These are phyloP conservation scores for Clohesyomyces aquaticus DNA, from an alignment of 495 filamentous ascomycete species.

Conservation along the genomic window DNA sequence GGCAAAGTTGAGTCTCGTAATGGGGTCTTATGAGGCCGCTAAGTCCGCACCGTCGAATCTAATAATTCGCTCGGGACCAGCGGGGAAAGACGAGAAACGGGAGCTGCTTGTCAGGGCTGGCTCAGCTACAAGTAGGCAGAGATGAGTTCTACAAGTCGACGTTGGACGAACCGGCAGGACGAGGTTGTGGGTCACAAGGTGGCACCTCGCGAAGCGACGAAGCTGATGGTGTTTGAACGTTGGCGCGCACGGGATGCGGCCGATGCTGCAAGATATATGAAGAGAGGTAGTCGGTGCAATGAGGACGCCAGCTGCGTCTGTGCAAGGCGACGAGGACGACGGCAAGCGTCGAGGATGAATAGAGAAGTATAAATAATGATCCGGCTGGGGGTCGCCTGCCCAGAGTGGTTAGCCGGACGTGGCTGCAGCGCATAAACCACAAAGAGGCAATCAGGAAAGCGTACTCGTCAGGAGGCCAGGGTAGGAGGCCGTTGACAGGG, in stretches of 20 bases:
- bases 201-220: conserved; percentile 1
- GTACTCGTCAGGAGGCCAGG: neutral
- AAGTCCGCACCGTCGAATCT: conserved; percentile 29
- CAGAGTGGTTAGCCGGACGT: neutral
- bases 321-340: neutral
- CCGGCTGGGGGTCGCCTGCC: neutral
- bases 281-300: neutral
- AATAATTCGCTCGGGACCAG: conserved; percentile 40
- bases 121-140: conserved; percentile 6
- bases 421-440: neutral
- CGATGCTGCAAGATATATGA: neutral
- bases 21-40: neutral
- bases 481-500: neutral
- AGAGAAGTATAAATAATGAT: neutral
- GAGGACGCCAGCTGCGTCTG: neutral
- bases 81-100: conserved; percentile 9
- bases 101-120: neutral
- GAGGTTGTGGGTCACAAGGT: conserved; percentile 20
- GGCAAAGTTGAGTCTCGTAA: conserved; percentile 1
- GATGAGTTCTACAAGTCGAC: conserved; percentile 14
- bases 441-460: neutral
- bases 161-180: conserved; percentile 14
- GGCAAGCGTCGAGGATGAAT: neutral
- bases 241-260: neutral
- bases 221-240: neutral